phyloP scores from a whole-genome alignment of 2,329 filamentous ascomycete species.

The Aspergillus sp. region DNA sequence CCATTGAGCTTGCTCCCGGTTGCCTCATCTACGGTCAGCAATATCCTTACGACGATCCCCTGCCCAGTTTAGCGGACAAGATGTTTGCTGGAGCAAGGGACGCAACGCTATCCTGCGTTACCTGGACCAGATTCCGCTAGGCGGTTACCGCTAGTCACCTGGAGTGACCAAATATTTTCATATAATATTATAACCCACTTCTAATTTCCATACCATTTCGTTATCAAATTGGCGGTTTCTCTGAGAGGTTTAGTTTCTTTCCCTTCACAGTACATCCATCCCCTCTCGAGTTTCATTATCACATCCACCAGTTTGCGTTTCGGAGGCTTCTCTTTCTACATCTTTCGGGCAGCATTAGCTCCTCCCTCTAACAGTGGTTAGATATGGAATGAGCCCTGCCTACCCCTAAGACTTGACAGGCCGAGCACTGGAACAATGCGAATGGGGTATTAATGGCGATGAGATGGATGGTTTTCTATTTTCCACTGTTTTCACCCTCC shows the following conservation, averaged over 20 bases:
- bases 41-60: too few relatives aligned
- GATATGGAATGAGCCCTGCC: neutral
- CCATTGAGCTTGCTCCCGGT: too few relatives aligned
- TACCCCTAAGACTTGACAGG: too few relatives aligned
- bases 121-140: too few relatives aligned
- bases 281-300: neutral
- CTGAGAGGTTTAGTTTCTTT: neutral
- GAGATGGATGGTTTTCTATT: neutral
- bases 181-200: neutral
- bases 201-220: neutral
- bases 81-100: too few relatives aligned
- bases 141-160: neutral
- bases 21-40: too few relatives aligned
- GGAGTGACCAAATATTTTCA: neutral
- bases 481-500: neutral
- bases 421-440: too few relatives aligned
- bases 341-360: neutral
- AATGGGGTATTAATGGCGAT: neutral
- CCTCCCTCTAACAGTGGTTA: neutral
- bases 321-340: neutral
- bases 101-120: too few relatives aligned
- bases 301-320: neutral
- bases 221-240: neutral
- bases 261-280: neutral
- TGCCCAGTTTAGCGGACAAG: too few relatives aligned